Evolutionary conservation across 768 basidiomycete species (phyloP), one percentile per base, ranked within the genome.

Genomic region (Baorangia bicolor): DNA sequence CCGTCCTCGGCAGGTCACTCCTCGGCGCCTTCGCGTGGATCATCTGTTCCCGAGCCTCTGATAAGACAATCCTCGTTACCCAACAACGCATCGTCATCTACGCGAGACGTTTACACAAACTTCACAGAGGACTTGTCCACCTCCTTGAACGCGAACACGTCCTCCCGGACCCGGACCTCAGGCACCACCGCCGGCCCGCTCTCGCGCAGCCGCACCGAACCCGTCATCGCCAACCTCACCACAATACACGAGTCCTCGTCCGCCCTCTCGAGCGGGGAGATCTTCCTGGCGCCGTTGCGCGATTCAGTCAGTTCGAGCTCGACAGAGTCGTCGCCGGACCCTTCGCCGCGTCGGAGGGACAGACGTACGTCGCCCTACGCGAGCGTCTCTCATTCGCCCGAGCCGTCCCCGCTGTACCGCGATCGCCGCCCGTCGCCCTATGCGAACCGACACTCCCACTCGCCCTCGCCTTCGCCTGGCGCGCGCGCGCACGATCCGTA

Each of bases 131-230:
- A 71, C 43, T 10, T 71, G 38, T 38, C 64, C 33, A 62, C 35
- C 33, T 64, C 60, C 9, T 34, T 72, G 25, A 50, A 30, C 12
- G 55, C 69, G 5, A 58, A 55, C 27, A 50, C 62, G 5, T 53
- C 67, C 37, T 55, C 67, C 9, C 53, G 61, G 2, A 14, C 61
- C 14, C 57, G 70, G 31, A 8, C 62, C 30, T 50, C 54, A 2
- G 57, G 35, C 12, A 35, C 25, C 14, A 8, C 51, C 5, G 43
- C 51, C 5, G 34, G 38, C 34, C 38, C 60, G 1, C 62, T 71
- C 30, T 50, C 52, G 11, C 69, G 70, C 14, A 71, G 64, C 42
- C 70, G 69, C 38, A 71, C 70, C 1, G 70, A 71, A 31, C 71
- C 70, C 2, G 28, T 56, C n/a, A 2, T 73, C 5, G 41, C 57